Conservation (phyloP, 345 rosid genomes). For the Alliaria petiolata region DNA sequence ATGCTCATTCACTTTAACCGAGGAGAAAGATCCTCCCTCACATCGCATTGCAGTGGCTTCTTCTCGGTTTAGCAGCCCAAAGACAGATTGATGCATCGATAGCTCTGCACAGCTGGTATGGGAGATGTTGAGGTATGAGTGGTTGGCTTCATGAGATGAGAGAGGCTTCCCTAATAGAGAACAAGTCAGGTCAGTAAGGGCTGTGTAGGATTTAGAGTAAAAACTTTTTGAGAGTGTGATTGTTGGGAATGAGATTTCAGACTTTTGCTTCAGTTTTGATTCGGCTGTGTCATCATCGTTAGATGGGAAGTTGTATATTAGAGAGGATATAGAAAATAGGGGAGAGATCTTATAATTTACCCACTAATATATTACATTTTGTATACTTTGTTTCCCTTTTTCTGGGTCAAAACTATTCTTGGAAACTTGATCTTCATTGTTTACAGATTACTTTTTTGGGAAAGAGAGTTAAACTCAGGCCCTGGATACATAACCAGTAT, state of each 20-base stretch:
- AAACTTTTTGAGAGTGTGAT: constrained; percentile 12
- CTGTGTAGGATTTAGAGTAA: constrained; percentile 20
- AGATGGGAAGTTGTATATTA: constrained; percentile 31
- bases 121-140: constrained; percentile 1
- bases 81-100: not conserved
- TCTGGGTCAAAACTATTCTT: constrained; percentile 11
- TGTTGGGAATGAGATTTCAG: constrained; percentile 20
- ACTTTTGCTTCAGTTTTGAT: constrained; percentile 29
- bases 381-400: constrained; percentile 9
- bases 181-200: not conserved
- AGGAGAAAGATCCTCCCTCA: constrained; percentile 2
- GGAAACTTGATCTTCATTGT: not conserved
- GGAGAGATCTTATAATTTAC: constrained; percentile 16
- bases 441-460: not conserved
- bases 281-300: constrained; percentile 8
- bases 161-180: not conserved
- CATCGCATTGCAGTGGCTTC: not conserved
- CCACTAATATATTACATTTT: constrained; percentile 21
- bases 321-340: constrained; percentile 25
- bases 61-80: not conserved
- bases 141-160: constrained; percentile 2
- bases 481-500: no score
- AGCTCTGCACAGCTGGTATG: no score
- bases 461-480: not conserved
- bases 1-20: not conserved